These are phyloP conservation scores for Trichoderma pleuroti DNA, from an alignment of 2,329 filamentous ascomycete genomes.

Conservation along the genomic window DNA sequence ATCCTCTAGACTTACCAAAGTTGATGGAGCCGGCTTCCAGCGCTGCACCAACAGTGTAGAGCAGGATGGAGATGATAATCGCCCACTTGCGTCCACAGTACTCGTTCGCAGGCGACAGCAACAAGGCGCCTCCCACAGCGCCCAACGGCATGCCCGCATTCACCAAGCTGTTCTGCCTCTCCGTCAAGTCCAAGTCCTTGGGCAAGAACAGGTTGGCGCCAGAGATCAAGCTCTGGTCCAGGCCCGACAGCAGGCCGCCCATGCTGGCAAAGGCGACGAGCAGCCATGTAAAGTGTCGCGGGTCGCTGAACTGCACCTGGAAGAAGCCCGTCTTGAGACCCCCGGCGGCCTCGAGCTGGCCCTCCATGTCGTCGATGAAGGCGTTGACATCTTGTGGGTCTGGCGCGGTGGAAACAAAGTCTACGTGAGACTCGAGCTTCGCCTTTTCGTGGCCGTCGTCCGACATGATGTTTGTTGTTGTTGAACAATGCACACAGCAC, in stretches of 20 bases:
- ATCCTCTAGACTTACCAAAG: slow-evolving; percentile 45
- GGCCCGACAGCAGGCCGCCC: slow-evolving; percentile 67
- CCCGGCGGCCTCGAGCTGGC: slow-evolving; percentile 34
- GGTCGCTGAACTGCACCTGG: slow-evolving; percentile 57
- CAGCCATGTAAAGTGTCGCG: slow-evolving; percentile 63
- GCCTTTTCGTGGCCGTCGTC: slow-evolving; percentile 28
- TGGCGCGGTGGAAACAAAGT: slow-evolving; percentile 29
- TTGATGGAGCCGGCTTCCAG: slow-evolving; percentile 65
- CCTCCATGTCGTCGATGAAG: slow-evolving; percentile 42
- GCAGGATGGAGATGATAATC: slow-evolving; percentile 64
- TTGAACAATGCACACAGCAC: background rate
- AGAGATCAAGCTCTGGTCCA: slow-evolving; percentile 70
- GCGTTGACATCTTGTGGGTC: slow-evolving; percentile 36
- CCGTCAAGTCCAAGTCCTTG: slow-evolving; percentile 51
- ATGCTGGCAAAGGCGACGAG: slow-evolving; percentile 70
- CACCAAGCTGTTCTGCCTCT: slow-evolving; percentile 60
- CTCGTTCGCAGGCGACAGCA: slow-evolving; percentile 65
- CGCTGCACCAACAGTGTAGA: slow-evolving; percentile 68
- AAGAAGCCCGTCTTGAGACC: slow-evolving; percentile 42
- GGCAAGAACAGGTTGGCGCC: slow-evolving; percentile 68
- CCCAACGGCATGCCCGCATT: slow-evolving; percentile 70
- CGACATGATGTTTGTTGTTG: slow-evolving; percentile 4
- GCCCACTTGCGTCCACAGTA: slow-evolving; percentile 63
- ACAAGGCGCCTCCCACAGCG: slow-evolving; percentile 65
- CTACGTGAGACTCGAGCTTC: slow-evolving; percentile 35